These are phyloP conservation scores for Saccharomycopsis fodiens DNA, from an alignment of 805 yeast genomes.

Conservation along the genomic window DNA sequence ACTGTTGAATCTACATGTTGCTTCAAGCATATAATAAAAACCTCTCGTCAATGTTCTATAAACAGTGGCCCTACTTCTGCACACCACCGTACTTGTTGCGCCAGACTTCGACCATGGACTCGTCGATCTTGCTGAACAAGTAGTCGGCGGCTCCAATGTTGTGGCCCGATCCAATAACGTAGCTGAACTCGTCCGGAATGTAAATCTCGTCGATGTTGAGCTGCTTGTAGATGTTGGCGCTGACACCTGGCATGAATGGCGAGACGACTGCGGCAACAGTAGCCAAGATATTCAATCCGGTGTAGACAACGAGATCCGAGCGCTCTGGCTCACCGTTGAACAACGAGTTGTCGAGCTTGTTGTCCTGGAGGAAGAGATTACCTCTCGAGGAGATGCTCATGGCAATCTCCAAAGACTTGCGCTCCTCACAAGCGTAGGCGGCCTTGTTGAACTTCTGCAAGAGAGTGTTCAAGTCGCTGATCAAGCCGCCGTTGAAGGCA, in stretches of 20 bases:
- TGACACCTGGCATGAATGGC: slow-evolving; percentile 89
- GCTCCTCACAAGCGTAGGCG: slow-evolving; percentile 72
- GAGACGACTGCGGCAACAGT: slow-evolving; percentile 71
- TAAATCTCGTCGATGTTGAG: slow-evolving; percentile 74
- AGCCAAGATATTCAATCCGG: slow-evolving; percentile 83
- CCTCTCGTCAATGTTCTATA: not conserved
- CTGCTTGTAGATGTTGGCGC: slow-evolving; percentile 62
- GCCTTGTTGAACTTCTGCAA: slow-evolving; percentile 55
- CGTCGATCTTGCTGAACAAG: slow-evolving; percentile 87
- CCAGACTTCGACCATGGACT: slow-evolving; percentile 81
- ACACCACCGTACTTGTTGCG: slow-evolving; percentile 80
- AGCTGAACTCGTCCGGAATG: slow-evolving; percentile 68
- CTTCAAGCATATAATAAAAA: not conserved
- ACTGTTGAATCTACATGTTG: too few species aligned
- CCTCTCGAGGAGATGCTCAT: slow-evolving; percentile 91
- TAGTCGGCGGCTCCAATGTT: slow-evolving; percentile 86
- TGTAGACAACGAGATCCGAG: slow-evolving; percentile 88
- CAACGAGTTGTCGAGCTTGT: slow-evolving; percentile 84
- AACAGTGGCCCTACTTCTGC: slow-evolving; percentile 31
- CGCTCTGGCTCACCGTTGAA: slow-evolving; percentile 68
- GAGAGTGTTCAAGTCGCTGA: slow-evolving; percentile 54
- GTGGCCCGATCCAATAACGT: slow-evolving; percentile 71
- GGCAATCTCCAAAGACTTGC: slow-evolving; percentile 86
- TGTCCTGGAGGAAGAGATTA: slow-evolving; percentile 91
- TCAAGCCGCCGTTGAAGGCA: slow-evolving; percentile 38